Conservation (phyloP, 495 filamentous ascomycete species). For the Cercophora samala region DNA sequence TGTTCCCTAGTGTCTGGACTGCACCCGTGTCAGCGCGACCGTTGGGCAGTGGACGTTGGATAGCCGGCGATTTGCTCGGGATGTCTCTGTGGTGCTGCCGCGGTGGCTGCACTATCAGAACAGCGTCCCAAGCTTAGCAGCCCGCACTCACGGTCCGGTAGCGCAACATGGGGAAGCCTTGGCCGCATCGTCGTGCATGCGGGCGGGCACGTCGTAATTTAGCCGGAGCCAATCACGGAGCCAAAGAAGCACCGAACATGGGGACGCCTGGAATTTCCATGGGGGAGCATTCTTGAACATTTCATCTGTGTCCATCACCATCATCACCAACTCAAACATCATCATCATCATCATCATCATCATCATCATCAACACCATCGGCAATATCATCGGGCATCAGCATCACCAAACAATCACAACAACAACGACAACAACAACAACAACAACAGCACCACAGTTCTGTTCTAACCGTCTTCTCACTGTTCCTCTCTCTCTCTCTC, state of each 20-base stretch:
- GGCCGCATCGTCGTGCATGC: slow-evolving; percentile 24
- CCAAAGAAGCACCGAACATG: slow-evolving; percentile 31
- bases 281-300: not conserved
- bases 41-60: not conserved
- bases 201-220: slow-evolving; percentile 35
- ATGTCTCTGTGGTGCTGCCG: not conserved
- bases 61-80: slow-evolving; percentile 23
- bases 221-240: slow-evolving; percentile 36
- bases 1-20: slow-evolving; percentile 20
- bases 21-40: not conserved
- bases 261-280: slow-evolving; percentile 10
- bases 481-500: too few species aligned
- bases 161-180: slow-evolving; percentile 15
- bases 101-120: not conserved
- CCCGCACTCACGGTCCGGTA: slow-evolving; percentile 5
- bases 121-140: not conserved
- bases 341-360: not conserved
- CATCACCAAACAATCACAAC: not conserved
- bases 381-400: not conserved
- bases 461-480: too few species aligned
- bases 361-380: not conserved
- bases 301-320: not conserved
- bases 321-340: not conserved
- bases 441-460: too few species aligned
- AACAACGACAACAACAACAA: not conserved